Evolutionary conservation across 2,329 filamentous ascomycete species (phyloP).

Genomic region (Cadophora sp.): DNA sequence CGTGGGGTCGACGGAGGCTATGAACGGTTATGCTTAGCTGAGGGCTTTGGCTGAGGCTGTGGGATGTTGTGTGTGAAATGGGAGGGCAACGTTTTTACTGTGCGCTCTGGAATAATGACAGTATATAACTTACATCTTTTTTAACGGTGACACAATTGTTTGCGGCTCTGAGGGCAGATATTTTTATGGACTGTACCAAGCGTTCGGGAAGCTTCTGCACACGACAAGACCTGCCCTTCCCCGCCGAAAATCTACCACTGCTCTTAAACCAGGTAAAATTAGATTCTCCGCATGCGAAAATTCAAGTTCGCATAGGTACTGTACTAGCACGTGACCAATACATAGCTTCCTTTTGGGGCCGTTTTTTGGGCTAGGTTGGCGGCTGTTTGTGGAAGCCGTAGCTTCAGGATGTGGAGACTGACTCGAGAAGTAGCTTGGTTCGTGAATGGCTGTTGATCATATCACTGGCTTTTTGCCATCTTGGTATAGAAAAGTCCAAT

Average conservation of each 20-base stretch:
- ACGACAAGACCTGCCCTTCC: background rate
- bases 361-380: background rate
- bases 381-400: background rate
- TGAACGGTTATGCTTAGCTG: conserved; percentile 28
- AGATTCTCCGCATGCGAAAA: too few species aligned
- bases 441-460: conserved; percentile 4
- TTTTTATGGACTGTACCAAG: conserved; percentile 7
- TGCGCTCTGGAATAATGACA: conserved; percentile 11
- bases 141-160: conserved; percentile 13
- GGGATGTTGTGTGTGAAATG: conserved; percentile 16
- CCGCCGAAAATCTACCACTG: conserved; percentile 8
- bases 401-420: background rate
- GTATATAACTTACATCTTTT: conserved; percentile 10
- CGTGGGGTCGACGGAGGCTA: conserved; percentile 23
- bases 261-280: too few species aligned
- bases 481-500: conserved; percentile 7
- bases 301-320: too few species aligned
- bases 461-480: conserved; percentile 4
- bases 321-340: background rate
- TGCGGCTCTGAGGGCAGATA: background rate
- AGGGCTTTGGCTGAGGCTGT: conserved; percentile 17
- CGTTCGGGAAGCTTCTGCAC: background rate
- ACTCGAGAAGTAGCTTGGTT: conserved; percentile 1
- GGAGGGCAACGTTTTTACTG: conserved; percentile 13
- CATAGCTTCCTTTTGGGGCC: background rate